Conservation (phyloP, 805 yeast species). For the Candida namnaoensis region DNA sequence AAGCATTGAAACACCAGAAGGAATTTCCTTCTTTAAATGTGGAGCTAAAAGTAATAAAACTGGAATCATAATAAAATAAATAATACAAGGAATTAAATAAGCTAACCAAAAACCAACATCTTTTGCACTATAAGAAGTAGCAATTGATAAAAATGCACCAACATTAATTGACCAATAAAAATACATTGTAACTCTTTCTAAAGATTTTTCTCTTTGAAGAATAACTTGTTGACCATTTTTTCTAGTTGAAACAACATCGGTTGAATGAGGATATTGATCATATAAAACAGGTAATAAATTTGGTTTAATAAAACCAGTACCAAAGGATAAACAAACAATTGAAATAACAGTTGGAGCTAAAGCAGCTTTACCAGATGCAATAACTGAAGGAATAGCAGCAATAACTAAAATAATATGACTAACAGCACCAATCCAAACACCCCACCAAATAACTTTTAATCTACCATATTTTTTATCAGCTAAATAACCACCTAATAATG, state of each 20-base stretch:
- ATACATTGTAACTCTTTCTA: conserved; percentile 67
- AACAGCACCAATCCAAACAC: conserved; percentile 47
- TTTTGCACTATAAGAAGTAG: conserved; percentile 65
- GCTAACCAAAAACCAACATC: conserved; percentile 70
- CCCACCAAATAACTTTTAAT: conserved; percentile 55
- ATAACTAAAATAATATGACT: conserved; percentile 60
- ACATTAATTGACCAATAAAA: conserved; percentile 72
- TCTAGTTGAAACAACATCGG: conserved; percentile 48
- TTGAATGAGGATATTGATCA: conserved; percentile 58
- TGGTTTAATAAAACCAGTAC: conserved; percentile 77
- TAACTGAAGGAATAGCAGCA: conserved; percentile 55
- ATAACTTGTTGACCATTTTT: conserved; percentile 61
- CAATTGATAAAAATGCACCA: conserved; percentile 68
- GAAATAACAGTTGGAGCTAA: conserved; percentile 48
- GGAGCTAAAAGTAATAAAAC: conserved; percentile 29
- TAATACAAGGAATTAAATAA: conserved; percentile 56
- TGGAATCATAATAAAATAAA: conserved; percentile 43
- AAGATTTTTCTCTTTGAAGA: conserved; percentile 59
- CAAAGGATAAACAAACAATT: conserved; percentile 51
- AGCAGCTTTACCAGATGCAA: conserved; percentile 39
- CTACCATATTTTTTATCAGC: conserved; percentile 74
- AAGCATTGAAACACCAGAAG: conserved; percentile 31
- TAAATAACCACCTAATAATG: conserved; percentile 65
- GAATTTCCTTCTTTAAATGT: conserved; percentile 17
- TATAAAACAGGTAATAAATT: conserved; percentile 66